Percentiles rank a stretch among this genome's conserved stretches.
phyloP scores from a whole-genome alignment of 768 basidiomycete genomes.

The Boletus tomentosulus region DNA sequence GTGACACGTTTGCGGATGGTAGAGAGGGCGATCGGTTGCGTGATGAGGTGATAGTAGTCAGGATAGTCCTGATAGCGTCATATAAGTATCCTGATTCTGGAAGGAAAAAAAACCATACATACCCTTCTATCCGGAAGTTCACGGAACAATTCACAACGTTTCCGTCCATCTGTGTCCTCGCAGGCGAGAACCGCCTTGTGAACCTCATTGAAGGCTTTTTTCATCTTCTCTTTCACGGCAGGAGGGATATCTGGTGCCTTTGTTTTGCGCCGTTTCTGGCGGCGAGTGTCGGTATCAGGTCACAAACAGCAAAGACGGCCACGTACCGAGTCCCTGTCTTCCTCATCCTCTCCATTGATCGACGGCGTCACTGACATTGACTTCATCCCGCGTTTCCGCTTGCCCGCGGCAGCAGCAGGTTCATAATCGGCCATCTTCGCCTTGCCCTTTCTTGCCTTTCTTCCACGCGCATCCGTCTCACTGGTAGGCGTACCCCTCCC shows the following conservation, averaged over 20 bases:
- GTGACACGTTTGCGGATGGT: too few species aligned
- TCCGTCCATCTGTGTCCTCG: constrained; percentile 69
- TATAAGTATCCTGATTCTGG: too few species aligned
- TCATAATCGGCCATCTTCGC: constrained; percentile 56
- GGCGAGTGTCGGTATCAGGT: constrained; percentile 1
- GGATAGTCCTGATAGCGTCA: too few species aligned
- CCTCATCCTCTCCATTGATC: constrained; percentile 68
- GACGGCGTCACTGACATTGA: constrained; percentile 77
- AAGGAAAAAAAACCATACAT: constrained; percentile 17
- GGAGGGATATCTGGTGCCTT: constrained; percentile 56
- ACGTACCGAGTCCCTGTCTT: constrained; percentile 68
- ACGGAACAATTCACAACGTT: constrained; percentile 82
- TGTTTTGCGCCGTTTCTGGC: constrained; percentile 83
- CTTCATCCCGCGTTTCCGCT: constrained; percentile 73
- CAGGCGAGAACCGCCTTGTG: constrained; percentile 69
- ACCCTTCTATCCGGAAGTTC: constrained; percentile 81
- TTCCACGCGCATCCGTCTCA: constrained; percentile 52
- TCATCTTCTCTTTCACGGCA: constrained; percentile 69
- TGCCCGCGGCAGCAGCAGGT: constrained; percentile 40
- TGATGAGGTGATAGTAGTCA: too few species aligned
- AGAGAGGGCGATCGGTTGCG: too few species aligned
- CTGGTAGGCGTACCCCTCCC: constrained; percentile 62
- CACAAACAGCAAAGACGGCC: background rate
- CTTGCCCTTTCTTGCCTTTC: constrained; percentile 58
- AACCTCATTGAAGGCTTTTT: constrained; percentile 76